phyloP scores from a whole-genome alignment of 352 stramenopile species.

The Pythium vanterpoolii region DNA sequence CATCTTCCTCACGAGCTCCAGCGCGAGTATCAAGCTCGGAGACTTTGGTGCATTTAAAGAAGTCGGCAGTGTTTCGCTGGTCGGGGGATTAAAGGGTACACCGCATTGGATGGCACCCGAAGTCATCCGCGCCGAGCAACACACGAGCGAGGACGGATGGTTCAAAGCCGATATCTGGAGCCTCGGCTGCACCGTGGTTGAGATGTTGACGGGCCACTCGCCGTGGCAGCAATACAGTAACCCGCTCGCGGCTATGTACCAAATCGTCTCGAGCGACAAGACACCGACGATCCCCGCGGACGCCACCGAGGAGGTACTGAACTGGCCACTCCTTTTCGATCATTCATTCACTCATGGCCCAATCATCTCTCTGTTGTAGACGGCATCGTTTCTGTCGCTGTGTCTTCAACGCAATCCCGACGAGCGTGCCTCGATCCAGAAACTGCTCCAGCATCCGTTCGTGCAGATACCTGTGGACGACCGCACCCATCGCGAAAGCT shows the following conservation, averaged over 20 bases:
- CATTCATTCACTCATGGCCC: background rate
- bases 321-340: background rate
- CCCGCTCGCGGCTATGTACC: conserved; percentile 89
- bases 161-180: conserved; percentile 92
- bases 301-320: conserved; percentile 47
- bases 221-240: conserved; percentile 89
- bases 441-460: conserved; percentile 93
- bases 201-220: conserved; percentile 91
- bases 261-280: conserved; percentile 76
- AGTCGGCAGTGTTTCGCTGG: conserved; percentile 57
- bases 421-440: conserved; percentile 76
- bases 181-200: conserved; percentile 89
- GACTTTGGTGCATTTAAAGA: conserved; percentile 83
- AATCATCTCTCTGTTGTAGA: conserved; percentile 29
- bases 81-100: conserved; percentile 84
- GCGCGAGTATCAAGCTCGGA: conserved; percentile 54
- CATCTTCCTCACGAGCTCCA: conserved; percentile 47
- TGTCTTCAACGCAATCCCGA: conserved; percentile 66
- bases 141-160: conserved; percentile 63
- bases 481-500: background rate
- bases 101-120: conserved; percentile 92
- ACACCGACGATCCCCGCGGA: conserved; percentile 57
- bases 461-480: conserved; percentile 27
- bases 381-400: conserved; percentile 46
- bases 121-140: conserved; percentile 65